Conservation (phyloP, 176 grass and related monocot species). For the Ensete glaucum region DNA sequence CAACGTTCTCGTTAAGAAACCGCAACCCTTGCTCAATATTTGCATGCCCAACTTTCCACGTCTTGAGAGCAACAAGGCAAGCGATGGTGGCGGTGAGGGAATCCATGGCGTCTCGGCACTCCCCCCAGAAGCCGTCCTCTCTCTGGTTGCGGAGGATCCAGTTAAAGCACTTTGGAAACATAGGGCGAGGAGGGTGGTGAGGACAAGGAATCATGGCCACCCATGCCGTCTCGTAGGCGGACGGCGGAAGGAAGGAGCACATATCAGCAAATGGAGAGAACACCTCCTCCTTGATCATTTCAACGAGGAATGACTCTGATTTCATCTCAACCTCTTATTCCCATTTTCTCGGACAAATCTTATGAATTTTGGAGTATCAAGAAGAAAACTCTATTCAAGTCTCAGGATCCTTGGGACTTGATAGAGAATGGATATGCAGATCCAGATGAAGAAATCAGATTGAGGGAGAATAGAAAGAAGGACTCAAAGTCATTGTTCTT, state of each 20-base stretch:
- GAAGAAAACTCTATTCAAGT: no score
- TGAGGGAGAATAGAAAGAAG: no score
- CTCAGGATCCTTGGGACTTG: no score
- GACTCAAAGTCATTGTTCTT: no score
- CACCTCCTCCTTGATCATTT: background rate
- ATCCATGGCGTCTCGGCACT: background rate
- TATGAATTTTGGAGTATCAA: no score
- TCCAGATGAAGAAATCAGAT: no score
- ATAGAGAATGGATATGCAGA: no score
- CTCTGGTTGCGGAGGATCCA: conserved; percentile 2
- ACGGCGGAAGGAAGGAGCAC: background rate
- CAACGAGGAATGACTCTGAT: background rate
- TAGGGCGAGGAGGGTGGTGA: background rate
- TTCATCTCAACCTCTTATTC: background rate
- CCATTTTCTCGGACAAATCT: no score
- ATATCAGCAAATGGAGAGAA: background rate
- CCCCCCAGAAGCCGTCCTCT: conserved; percentile 6
- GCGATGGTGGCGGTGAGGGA: conserved; percentile 1
- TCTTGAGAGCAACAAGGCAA: background rate
- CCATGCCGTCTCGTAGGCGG: conserved; percentile 6
- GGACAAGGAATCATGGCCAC: background rate
- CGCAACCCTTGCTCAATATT: background rate
- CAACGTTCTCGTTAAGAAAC: conserved; percentile 1
- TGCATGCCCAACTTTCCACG: background rate
- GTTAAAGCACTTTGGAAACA: background rate